These are phyloP conservation scores for Erigeron philadelphicus DNA, from an alignment of 140 eudicot genomes.

Conservation along the genomic window DNA sequence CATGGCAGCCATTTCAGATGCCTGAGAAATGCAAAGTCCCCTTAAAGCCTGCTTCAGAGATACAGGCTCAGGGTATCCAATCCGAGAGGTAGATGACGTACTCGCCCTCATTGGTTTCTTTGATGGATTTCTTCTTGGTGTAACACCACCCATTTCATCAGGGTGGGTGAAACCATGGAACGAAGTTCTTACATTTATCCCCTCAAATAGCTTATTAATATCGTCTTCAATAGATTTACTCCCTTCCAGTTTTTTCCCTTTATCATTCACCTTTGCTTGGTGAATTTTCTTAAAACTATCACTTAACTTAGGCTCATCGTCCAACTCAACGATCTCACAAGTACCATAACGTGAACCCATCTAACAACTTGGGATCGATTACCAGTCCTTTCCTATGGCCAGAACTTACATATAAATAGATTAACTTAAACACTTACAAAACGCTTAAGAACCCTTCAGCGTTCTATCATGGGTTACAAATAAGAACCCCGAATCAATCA, in stretches of 20 bases:
- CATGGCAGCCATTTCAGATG: constrained; percentile 66
- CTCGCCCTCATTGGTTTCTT: constrained; percentile 63
- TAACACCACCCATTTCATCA: constrained; percentile 24
- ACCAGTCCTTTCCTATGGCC: neutral
- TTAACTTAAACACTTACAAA: neutral
- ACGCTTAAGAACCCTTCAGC: neutral
- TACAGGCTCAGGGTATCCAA: constrained; percentile 59
- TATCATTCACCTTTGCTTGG: constrained; percentile 21
- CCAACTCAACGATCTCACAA: constrained; percentile 54
- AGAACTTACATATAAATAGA: neutral
- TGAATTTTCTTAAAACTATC: constrained; percentile 17
- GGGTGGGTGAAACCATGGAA: constrained; percentile 37
- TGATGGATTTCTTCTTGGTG: constrained; percentile 43
- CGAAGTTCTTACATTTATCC: constrained; percentile 45
- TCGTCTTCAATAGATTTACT: constrained; percentile 53
- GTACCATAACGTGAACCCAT: constrained; percentile 48
- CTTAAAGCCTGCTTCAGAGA: constrained; percentile 57
- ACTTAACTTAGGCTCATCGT: constrained; percentile 36
- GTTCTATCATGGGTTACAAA: neutral
- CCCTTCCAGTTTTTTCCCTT: constrained; percentile 47
- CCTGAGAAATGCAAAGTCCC: constrained; percentile 62
- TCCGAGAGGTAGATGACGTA: constrained; percentile 48
- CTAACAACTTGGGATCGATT: neutral
- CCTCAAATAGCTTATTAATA: constrained; percentile 69
- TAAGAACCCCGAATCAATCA: neutral